phyloP scores from a whole-genome alignment of 2,329 filamentous ascomycete species.

The Fusarium temperatum region DNA sequence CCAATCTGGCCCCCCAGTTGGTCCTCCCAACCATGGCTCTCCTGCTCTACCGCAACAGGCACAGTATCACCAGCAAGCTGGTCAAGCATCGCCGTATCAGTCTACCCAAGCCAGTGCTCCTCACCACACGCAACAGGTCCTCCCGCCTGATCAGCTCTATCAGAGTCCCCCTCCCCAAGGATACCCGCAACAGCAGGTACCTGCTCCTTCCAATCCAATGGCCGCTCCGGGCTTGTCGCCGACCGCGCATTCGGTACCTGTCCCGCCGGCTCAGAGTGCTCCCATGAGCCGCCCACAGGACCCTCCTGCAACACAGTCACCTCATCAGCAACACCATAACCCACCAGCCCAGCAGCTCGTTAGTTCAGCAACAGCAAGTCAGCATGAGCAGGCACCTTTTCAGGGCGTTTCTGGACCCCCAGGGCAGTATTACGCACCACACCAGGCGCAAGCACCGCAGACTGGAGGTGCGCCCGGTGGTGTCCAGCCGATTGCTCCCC shows the following conservation, averaged over 20 bases:
- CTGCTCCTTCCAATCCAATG: not conserved
- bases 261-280: not conserved
- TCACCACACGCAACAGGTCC: not conserved
- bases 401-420: not conserved
- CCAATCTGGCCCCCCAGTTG: not conserved
- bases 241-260: not conserved
- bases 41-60: not conserved
- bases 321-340: not conserved
- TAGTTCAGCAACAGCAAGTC: not conserved
- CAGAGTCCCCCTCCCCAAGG: not conserved
- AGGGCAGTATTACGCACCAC: not conserved
- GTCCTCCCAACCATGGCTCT: not conserved
- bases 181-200: not conserved
- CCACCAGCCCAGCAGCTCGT: not conserved
- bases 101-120: fast-evolving
- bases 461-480: no score
- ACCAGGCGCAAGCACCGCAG: not conserved
- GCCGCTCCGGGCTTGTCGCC: not conserved
- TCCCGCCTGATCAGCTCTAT: not conserved
- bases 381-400: not conserved
- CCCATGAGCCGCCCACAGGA: not conserved
- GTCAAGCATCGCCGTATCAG: not conserved
- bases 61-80: not conserved
- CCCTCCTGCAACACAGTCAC: not conserved
- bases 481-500: not conserved